Evolutionary conservation across 2,329 filamentous ascomycete genomes (phyloP).

Genomic region (Penicillium sp.): DNA sequence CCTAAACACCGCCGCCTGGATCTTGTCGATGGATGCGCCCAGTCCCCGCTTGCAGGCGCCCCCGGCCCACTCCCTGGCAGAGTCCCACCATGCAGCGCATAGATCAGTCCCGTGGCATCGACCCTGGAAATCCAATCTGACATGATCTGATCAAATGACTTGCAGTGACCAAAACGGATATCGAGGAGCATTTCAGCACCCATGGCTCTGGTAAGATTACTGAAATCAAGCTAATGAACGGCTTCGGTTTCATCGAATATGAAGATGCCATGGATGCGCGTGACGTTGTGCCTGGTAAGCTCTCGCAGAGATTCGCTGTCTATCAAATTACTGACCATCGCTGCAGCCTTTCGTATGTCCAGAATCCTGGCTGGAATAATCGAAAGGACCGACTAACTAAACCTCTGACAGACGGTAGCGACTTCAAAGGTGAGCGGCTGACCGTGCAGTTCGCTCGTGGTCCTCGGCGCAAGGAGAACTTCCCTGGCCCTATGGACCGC

Average conservation of each 20-base stretch:
- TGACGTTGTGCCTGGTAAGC: constrained; percentile 93
- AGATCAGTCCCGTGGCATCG: background rate
- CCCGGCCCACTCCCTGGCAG: constrained; percentile 5
- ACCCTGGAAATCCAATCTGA: constrained; percentile 4
- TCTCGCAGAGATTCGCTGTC: constrained; percentile 5
- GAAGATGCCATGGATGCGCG: constrained; percentile 97
- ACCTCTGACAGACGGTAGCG: constrained; percentile 70
- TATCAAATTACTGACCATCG: constrained; percentile 9
- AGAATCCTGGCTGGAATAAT: constrained; percentile 31
- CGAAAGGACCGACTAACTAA: constrained; percentile 50
- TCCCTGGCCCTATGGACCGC: constrained; percentile 59
- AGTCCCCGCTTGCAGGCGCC: background rate
- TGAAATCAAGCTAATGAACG: constrained; percentile 99
- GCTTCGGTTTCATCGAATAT: constrained; percentile 99
- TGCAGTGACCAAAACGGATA: constrained; percentile 89
- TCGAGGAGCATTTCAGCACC: constrained; percentile 90
- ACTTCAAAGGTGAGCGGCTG: constrained; percentile 95
- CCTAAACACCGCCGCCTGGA: background rate
- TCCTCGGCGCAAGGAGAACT: constrained; percentile 63
- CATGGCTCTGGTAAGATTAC: constrained; percentile 97
- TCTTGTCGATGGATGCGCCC: constrained; percentile 4
- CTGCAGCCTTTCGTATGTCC: constrained; percentile 55
- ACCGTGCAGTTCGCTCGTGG: constrained; percentile 98
- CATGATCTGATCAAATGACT: constrained; percentile 1
- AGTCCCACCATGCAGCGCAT: background rate